Evolutionary conservation across 805 yeast genomes (phyloP), one percentile per base, ranked within the genome.

Genomic region (Schwanniomyces yamadae): DNA sequence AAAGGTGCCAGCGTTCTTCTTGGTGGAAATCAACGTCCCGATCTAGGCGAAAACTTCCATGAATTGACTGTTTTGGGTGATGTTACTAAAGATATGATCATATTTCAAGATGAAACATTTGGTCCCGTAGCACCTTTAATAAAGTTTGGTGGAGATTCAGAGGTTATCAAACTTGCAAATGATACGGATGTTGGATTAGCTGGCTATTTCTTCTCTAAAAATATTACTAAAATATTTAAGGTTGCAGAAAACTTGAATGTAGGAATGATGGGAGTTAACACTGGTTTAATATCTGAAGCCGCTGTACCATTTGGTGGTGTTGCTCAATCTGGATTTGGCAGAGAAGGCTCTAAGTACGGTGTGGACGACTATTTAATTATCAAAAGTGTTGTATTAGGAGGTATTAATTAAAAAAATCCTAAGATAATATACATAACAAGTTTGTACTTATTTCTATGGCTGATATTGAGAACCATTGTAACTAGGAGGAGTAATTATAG

Each of bases 221-320:
- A 82, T 56, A 56, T 78, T 37, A 54, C 66, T 32, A 70, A 80
- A 31, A 66, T 81, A 6, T 71, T 80, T 59, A 66, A 73, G 37
- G 77, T 82, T 6, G 80, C 85, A 21, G 89, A 83, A 59, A 77
- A 69, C 17, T 66, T 86, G 34, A 78, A 86, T 45, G 78, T 73
- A 19, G 95, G 95, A 31, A 86, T 86, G 95, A 74, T 86, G 35
- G 93, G 93, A 27, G 80, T 78, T 39, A 86, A 86, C 61, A 77
- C 88, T 8, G 93, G 93, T 18, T 63, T 75, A 8, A 75, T 86
- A 37, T 77, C 86, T 12, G 91, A 66, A 42, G 74, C 84, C 13
- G 61, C 81, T 4, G 49, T 78, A 31, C 84, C 84, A 43, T 66
- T 66, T 46, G 72, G 87, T 22, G 87, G 87, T 37, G 65, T 80